phyloP scores from a whole-genome alignment of 768 basidiomycete species.

The Suillus clintonianus region DNA sequence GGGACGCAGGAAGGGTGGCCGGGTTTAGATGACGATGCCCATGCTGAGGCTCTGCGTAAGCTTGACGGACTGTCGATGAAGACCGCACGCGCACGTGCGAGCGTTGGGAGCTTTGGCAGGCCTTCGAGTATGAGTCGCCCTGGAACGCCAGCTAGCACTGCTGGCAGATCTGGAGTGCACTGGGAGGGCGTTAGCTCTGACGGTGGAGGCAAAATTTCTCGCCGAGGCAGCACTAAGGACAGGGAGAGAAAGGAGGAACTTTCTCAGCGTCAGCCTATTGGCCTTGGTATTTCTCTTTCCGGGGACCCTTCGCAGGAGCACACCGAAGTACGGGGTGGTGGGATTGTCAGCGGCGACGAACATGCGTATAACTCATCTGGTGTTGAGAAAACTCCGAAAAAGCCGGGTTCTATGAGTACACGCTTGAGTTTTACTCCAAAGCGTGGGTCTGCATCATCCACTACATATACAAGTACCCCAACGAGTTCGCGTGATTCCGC shows the following conservation, averaged over 20 bases:
- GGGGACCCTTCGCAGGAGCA: slow-evolving; percentile 38
- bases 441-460: slow-evolving; percentile 87
- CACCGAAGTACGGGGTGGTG: slow-evolving; percentile 43
- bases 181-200: slow-evolving; percentile 70
- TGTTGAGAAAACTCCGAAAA: slow-evolving; percentile 70
- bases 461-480: slow-evolving; percentile 79
- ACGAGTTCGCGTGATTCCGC: slow-evolving; percentile 88
- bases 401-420: slow-evolving; percentile 52
- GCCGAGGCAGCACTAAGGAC: slow-evolving; percentile 39
- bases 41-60: slow-evolving; percentile 89
- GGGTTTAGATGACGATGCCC: slow-evolving; percentile 83
- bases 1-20: slow-evolving; percentile 92
- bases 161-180: slow-evolving; percentile 48
- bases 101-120: slow-evolving; percentile 71
- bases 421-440: slow-evolving; percentile 82
- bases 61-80: slow-evolving; percentile 86
- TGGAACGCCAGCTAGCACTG: slow-evolving; percentile 69
- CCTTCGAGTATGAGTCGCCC: slow-evolving; percentile 69
- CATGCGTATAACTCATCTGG: slow-evolving; percentile 43
- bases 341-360: slow-evolving; percentile 60
- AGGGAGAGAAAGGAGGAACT: slow-evolving; percentile 47
- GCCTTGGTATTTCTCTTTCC: slow-evolving; percentile 38
- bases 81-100: slow-evolving; percentile 74
- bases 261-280: slow-evolving; percentile 19
- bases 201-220: slow-evolving; percentile 34